Evolutionary conservation across 805 yeast genomes (phyloP).

Genomic region (Starmerella geochares): DNA sequence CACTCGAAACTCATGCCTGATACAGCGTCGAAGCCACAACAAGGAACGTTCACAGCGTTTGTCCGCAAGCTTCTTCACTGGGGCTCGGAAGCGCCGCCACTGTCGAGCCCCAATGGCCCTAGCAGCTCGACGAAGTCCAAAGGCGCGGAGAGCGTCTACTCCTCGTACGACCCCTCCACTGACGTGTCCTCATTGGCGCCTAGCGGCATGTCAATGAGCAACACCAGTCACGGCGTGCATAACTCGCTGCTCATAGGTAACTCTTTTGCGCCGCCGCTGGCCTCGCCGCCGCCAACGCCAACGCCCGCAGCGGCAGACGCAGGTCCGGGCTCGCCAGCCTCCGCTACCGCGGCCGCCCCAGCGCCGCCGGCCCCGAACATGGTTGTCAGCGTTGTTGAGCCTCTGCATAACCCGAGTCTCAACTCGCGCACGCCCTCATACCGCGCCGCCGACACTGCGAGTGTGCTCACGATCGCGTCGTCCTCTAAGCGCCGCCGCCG

Average conservation of each 20-base stretch:
- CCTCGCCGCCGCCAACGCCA: not conserved
- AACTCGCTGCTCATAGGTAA: not conserved
- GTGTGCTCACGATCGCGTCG: slow-evolving; percentile 33
- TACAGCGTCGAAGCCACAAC: not conserved
- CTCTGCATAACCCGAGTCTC: not conserved
- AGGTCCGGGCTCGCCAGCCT: not conserved
- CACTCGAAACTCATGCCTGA: not conserved
- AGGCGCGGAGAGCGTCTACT: slow-evolving; percentile 3
- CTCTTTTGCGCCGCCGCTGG: not conserved
- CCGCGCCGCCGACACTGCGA: slow-evolving; percentile 29
- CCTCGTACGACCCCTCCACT: not conserved
- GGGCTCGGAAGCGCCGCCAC: not conserved
- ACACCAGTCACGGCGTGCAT: not conserved
- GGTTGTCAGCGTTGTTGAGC: slow-evolving; percentile 6
- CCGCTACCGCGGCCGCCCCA: not conserved
- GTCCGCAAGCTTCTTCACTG: slow-evolving; percentile 5
- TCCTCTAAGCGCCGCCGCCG: slow-evolving; percentile 32
- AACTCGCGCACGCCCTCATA: not conserved
- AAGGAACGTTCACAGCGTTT: slow-evolving; percentile 2
- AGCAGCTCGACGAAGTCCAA: slow-evolving; percentile 1
- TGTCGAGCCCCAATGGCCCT: not conserved
- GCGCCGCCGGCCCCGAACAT: not conserved
- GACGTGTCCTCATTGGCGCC: slow-evolving; percentile 8
- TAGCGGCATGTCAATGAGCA: not conserved
- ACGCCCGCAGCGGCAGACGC: not conserved